Evolutionary conservation across 2,329 filamentous ascomycete species (phyloP).

Genomic region (Colletotrichum australisinense): DNA sequence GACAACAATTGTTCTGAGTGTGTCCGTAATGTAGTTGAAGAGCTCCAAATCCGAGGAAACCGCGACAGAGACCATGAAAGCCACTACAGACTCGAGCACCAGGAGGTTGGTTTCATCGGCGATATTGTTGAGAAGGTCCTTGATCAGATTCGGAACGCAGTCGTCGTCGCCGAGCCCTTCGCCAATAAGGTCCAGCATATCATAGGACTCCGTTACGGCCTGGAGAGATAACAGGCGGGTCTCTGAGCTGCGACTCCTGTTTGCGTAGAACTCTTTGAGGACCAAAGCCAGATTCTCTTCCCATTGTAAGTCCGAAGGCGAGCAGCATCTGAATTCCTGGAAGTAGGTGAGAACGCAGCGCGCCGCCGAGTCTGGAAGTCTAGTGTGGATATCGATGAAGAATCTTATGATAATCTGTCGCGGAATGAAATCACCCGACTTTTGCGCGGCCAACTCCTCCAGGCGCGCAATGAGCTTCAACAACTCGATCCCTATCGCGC

Average conservation of each 20-base stretch:
- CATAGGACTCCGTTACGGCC: constrained; percentile 69
- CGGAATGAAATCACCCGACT: constrained; percentile 68
- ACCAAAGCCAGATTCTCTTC: constrained; percentile 71
- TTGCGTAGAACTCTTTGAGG: constrained; percentile 72
- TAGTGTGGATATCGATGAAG: constrained; percentile 70
- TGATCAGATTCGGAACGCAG: constrained; percentile 68
- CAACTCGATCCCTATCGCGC: constrained; percentile 56
- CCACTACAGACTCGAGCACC: constrained; percentile 73
- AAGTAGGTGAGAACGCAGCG: constrained; percentile 75
- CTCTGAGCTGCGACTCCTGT: constrained; percentile 68
- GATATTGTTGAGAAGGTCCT: constrained; percentile 70
- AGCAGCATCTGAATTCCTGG: constrained; percentile 76
- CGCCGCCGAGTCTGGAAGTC: constrained; percentile 73
- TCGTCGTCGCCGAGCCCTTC: constrained; percentile 70
- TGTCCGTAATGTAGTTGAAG: constrained; percentile 69
- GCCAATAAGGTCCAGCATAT: constrained; percentile 65
- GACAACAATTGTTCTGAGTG: constrained; percentile 62
- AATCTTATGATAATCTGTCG: constrained; percentile 75
- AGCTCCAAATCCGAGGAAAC: constrained; percentile 67
- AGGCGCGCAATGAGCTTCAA: constrained; percentile 58
- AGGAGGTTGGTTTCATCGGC: constrained; percentile 71
- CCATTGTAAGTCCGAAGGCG: constrained; percentile 78
- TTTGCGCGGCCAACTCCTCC: constrained; percentile 59
- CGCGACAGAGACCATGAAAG: constrained; percentile 73
- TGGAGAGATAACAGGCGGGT: constrained; percentile 73